Conservation (phyloP, 1,284 basidiomycete genomes). For the Sanghuangporus weigelae region DNA sequence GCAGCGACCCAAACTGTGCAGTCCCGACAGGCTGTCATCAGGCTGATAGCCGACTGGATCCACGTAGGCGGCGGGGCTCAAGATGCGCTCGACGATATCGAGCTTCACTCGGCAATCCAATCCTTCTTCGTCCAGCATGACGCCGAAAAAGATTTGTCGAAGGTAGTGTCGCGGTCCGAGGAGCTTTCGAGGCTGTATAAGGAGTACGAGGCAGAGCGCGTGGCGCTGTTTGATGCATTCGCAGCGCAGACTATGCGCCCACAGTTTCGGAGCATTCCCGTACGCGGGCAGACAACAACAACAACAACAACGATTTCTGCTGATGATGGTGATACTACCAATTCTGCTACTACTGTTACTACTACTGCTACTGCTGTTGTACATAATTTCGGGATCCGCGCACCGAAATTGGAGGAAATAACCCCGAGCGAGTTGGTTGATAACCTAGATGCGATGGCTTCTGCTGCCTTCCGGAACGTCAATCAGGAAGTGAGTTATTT, state of each 20-base stretch:
- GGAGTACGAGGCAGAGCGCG: conserved; percentile 39
- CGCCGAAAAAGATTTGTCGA: conserved; percentile 25
- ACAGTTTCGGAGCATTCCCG: conserved; percentile 27
- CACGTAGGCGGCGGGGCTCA: conserved; percentile 64
- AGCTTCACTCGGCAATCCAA: conserved; percentile 51
- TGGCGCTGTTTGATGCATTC: conserved; percentile 43
- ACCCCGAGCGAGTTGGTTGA: conserved; percentile 65
- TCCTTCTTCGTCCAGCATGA: conserved; percentile 42
- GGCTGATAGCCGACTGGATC: conserved; percentile 66
- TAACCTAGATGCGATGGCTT: conserved; percentile 68
- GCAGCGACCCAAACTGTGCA: conserved; percentile 24
- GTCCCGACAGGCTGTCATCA: conserved; percentile 53
- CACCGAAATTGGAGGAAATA: conserved; percentile 63
- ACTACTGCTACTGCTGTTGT: background rate
- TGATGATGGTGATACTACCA: background rate
- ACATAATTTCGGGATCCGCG: conserved; percentile 45
- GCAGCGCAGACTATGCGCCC: conserved; percentile 59
- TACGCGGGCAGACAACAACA: conserved; percentile 26
- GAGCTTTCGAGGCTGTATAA: conserved; percentile 41
- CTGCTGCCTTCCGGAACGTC: conserved; percentile 66
- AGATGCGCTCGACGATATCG: conserved; percentile 65
- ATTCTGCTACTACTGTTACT: background rate
- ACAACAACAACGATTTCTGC: conserved; percentile 24
- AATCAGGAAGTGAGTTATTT: conserved; percentile 57
- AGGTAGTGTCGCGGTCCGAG: conserved; percentile 19